These are phyloP conservation scores for Salix udensis DNA, from an alignment of 345 rosid species.

Conservation along the genomic window DNA sequence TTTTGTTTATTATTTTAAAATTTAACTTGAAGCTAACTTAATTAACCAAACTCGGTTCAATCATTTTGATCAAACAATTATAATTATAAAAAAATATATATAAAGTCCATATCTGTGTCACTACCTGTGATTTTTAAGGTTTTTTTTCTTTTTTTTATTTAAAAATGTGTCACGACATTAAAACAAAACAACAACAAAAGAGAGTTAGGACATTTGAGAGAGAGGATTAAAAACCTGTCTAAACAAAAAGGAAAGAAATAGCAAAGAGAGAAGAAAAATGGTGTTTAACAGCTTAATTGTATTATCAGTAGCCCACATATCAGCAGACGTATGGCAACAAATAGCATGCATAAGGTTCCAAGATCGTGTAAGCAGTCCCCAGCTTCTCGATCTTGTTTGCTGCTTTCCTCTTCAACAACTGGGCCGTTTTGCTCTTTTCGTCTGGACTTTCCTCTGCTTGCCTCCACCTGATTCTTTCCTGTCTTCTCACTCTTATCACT, in stretches of 20 bases:
- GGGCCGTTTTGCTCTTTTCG: conserved; percentile 48
- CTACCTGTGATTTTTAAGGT: not conserved
- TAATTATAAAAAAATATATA: no score
- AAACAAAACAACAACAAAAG: not conserved
- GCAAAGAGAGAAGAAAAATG: conserved; percentile 26
- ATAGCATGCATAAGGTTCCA: conserved; percentile 36
- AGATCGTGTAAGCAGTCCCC: conserved; percentile 41
- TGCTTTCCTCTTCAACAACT: conserved; percentile 64
- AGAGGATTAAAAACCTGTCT: not conserved
- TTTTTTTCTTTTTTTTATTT: not conserved
- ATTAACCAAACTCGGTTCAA: no score
- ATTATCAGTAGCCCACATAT: conserved; percentile 43
- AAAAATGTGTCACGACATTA: not conserved
- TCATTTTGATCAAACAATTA: no score
- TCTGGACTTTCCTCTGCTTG: conserved; percentile 59
- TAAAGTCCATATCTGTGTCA: not conserved
- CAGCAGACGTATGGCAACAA: conserved; percentile 47
- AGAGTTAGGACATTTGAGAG: not conserved
- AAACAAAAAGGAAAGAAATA: not conserved
- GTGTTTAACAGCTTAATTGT: conserved; percentile 49
- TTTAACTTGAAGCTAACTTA: no score
- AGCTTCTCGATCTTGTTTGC: conserved; percentile 61
- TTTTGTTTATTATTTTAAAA: no score
- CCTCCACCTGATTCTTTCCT: conserved; percentile 53
- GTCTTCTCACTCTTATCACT: conserved; percentile 34